Base-by-base conservation (phyloP, 2,329 filamentous ascomycete species). In the Acrocalymma vagum region DNA sequence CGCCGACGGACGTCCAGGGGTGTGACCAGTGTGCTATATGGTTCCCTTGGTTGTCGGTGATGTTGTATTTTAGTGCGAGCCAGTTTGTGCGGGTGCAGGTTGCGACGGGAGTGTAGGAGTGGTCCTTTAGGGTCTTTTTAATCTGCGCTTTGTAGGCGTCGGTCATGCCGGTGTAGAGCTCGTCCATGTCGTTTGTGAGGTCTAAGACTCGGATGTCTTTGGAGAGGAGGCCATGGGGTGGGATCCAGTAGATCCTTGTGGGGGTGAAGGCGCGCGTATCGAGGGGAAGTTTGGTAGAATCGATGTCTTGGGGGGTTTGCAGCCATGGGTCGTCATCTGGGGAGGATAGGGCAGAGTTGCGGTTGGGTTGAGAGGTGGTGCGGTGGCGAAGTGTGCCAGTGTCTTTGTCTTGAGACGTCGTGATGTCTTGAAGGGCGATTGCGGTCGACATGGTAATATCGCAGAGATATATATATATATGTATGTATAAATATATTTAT, bases 21-120 rank as follows among this genome's bases (percentile, higher is more conserved):
- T 60, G 57, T 14, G 42, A 38, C 57, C 55, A 61, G 2, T 55
- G 32, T 9, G 55, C 59, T 8, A 62, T 11, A 14, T 22, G 24
- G 1, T 34, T 20, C 24, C 33, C 34, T 29, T 49, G 41, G 22
- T 25, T 37, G 38, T 53, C 42, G 10, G 34, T 50, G 25, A 60
- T 52, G 25, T 29, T 34, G 43, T 55, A 57, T 10, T 50, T 41
- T 9, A 54, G 32, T 9, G 53, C 48, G 4, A 58, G 28, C 46
- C 46, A 54, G 42, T 40, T 47, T 22, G 26, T 43, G 1, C 50
- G 34, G 7, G 39, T 41, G 29, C 37, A 38, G 14, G 40, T 56
- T 25, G 48, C 48, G 28, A 29, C 16, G 2, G 55, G 54, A 9
- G 50, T 48, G 32, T 41, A 51, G 18, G 49, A 41, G 30, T 56